A percentile compares a stretch with the other conserved stretches of the same genome.
Conservation (phyloP, 257 asterid species). For the Penstemon eatonii region DNA sequence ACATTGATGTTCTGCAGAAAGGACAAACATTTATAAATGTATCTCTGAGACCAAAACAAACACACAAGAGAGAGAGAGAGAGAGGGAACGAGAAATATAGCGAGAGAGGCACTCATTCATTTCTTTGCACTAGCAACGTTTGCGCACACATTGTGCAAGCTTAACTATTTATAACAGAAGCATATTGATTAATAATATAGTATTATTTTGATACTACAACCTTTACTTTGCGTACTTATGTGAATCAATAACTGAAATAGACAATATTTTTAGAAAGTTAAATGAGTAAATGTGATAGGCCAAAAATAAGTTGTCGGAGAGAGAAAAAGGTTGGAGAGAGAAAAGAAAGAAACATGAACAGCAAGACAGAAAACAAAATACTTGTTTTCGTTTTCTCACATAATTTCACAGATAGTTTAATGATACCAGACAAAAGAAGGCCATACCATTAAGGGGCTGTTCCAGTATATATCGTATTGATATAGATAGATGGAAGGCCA, state of each 20-base stretch:
- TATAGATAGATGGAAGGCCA: no score
- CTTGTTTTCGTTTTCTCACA: no score
- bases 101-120: not conserved
- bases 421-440: no score
- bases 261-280: not conserved
- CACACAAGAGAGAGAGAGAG: no score
- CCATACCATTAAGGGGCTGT: no score
- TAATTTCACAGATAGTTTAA: no score
- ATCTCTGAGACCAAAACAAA: slow-evolving; percentile 2
- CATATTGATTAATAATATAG: not conserved
- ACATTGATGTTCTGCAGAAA: slow-evolving; percentile 70
- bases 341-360: no score
- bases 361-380: no score
- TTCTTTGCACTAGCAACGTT: not conserved
- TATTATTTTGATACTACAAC: not conserved
- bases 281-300: not conserved
- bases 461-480: no score
- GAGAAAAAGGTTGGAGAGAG: not conserved
- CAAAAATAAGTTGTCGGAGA: not conserved
- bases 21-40: slow-evolving; percentile 17
- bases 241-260: not conserved
- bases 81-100: no score
- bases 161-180: not conserved
- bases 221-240: not conserved
- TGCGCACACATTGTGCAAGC: not conserved